phyloP scores from a whole-genome alignment of 768 basidiomycete species.

The Polyporus arcularius region DNA sequence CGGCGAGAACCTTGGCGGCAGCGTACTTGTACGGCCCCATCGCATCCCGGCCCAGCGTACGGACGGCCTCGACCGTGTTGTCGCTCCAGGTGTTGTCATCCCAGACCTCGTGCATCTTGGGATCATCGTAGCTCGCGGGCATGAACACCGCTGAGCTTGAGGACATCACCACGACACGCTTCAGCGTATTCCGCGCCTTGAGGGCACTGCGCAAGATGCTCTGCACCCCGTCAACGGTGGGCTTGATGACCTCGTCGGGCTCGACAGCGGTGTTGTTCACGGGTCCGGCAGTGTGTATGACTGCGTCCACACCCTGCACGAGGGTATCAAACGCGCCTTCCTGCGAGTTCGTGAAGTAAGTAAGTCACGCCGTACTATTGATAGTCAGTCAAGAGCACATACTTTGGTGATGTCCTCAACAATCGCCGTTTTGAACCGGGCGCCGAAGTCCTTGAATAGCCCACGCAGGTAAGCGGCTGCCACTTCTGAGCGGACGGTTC shows the following conservation, averaged over 20 bases:
- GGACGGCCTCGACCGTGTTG: conserved; percentile 42
- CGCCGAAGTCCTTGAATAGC: conserved; percentile 53
- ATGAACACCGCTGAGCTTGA: conserved; percentile 49
- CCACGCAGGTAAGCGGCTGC: conserved; percentile 61
- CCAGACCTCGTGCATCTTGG: conserved; percentile 33
- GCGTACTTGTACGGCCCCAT: conserved; percentile 46
- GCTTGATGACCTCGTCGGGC: conserved; percentile 58
- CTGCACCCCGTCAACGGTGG: conserved; percentile 72
- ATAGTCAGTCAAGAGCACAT: conserved; percentile 3
- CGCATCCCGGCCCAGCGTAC: conserved; percentile 50
- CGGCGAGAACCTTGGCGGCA: conserved; percentile 60
- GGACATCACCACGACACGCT: conserved; percentile 65
- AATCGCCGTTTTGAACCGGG: conserved; percentile 63
- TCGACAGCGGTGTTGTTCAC: conserved; percentile 48
- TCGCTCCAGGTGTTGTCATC: conserved; percentile 64
- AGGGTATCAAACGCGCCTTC: conserved; percentile 77
- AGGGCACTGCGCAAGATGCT: conserved; percentile 60
- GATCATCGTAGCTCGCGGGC: conserved; percentile 13
- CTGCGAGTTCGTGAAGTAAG: conserved; percentile 28
- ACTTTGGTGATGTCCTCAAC: conserved; percentile 70
- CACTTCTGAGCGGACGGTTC: conserved; percentile 59
- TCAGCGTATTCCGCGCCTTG: conserved; percentile 46
- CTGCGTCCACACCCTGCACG: conserved; percentile 72
- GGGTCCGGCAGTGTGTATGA: conserved; percentile 71
- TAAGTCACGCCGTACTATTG: too few species aligned